These are phyloP conservation scores for Chrysoporthe austroafricana DNA, from an alignment of 2,329 filamentous ascomycete species.

Conservation along the genomic window DNA sequence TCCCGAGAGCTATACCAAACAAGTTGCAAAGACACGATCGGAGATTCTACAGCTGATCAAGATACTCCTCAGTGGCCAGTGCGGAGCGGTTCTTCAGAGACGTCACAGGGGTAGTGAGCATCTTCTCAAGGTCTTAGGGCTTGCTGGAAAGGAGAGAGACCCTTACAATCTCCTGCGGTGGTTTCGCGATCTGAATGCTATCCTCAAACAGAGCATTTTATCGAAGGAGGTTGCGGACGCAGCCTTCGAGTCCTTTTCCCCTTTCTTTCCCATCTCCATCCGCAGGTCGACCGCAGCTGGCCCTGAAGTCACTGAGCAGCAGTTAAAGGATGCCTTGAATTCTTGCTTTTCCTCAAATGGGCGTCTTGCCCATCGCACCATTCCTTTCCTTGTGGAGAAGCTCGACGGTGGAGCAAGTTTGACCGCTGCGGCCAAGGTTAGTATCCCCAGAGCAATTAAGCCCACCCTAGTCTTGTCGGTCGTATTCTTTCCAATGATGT, in stretches of 20 bases:
- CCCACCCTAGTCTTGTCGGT: neutral
- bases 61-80: slow-evolving; percentile 25
- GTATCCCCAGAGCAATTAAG: slow-evolving; percentile 13
- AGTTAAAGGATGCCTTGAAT: slow-evolving; percentile 57
- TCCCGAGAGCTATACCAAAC: slow-evolving; percentile 23
- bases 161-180: slow-evolving; percentile 60
- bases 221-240: slow-evolving; percentile 52
- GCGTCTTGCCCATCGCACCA: slow-evolving; percentile 48
- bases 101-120: slow-evolving; percentile 19
- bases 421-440: slow-evolving; percentile 60
- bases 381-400: slow-evolving; percentile 60
- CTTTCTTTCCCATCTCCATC: slow-evolving; percentile 64
- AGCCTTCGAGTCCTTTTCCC: slow-evolving; percentile 59
- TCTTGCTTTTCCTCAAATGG: slow-evolving; percentile 57
- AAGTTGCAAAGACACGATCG: slow-evolving; percentile 25
- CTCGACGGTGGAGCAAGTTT: slow-evolving; percentile 63
- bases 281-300: slow-evolving; percentile 53
- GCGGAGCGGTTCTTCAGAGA: slow-evolving; percentile 11
- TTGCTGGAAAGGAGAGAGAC: slow-evolving; percentile 53
- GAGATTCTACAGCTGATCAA: slow-evolving; percentile 20
- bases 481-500: neutral
- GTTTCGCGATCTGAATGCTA: slow-evolving; percentile 54
- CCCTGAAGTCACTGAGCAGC: slow-evolving; percentile 55
- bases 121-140: slow-evolving; percentile 46
- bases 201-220: slow-evolving; percentile 50